These are phyloP conservation scores for Fusarium avenaceum DNA, from an alignment of 2,329 filamentous ascomycete species.

Conservation along the genomic window DNA sequence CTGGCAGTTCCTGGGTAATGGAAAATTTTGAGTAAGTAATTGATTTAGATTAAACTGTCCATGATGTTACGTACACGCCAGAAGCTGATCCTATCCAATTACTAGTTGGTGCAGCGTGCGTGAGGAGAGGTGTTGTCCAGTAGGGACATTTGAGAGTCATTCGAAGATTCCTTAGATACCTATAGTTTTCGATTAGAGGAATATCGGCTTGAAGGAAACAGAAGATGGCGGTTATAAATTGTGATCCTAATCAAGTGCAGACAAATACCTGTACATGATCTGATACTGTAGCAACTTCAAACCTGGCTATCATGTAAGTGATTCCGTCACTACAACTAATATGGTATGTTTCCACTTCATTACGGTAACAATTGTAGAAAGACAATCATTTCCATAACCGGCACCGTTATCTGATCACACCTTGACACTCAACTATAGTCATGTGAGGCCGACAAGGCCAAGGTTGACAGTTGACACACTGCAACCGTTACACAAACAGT, in stretches of 20 bases:
- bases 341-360: neutral
- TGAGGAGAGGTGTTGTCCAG: neutral
- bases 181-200: neutral
- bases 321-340: neutral
- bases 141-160: neutral
- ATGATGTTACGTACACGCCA: slow-evolving; percentile 5
- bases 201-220: neutral
- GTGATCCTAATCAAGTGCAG: neutral
- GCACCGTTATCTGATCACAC: slow-evolving; percentile 19
- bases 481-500: slow-evolving; percentile 12
- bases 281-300: neutral
- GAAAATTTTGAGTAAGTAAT: neutral
- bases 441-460: slow-evolving; percentile 15
- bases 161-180: neutral
- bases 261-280: neutral
- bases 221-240: neutral
- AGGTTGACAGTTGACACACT: slow-evolving; percentile 5
- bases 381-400: slow-evolving; percentile 6
- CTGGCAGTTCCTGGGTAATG: slow-evolving; percentile 12
- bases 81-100: neutral
- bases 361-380: neutral
- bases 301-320: neutral
- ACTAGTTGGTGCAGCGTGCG: neutral
- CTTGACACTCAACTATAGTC: slow-evolving; percentile 5
- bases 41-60: neutral